Percentiles rank a stretch among this genome's conserved stretches.
Evolutionary conservation across 495 filamentous ascomycete genomes (phyloP).

Genomic region (Pyrenula aspistea): DNA sequence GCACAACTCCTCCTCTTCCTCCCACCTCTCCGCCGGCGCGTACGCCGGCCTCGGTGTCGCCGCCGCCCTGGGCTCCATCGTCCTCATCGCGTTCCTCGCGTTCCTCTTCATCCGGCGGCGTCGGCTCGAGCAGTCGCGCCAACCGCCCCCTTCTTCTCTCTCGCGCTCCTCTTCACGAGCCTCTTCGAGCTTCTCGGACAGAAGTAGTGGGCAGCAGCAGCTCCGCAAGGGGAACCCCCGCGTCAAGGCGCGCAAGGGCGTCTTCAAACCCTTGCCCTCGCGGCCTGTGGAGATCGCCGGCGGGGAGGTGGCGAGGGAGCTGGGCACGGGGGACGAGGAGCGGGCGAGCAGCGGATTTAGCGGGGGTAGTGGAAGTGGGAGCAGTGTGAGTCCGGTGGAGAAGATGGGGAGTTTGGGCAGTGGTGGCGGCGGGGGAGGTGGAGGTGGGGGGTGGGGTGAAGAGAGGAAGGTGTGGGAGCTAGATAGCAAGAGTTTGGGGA

Average conservation of each 20-base stretch:
- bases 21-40: neutral
- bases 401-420: neutral
- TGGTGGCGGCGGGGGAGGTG: no score
- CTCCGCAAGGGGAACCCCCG: neutral
- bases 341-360: no score
- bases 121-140: neutral
- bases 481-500: neutral
- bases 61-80: neutral
- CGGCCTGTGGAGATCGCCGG: neutral
- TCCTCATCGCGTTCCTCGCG: neutral
- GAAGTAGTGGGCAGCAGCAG: neutral
- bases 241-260: neutral
- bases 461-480: no score
- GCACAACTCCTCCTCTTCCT: no score
- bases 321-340: no score
- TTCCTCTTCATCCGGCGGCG: neutral
- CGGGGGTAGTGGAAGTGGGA: neutral
- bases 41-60: neutral
- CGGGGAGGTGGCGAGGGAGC: neutral
- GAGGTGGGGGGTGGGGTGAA: no score
- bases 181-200: neutral
- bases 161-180: neutral
- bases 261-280: neutral
- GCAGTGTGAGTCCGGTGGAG: neutral
- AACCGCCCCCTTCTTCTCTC: neutral